These are phyloP conservation scores for Aspergillus texensis DNA, from an alignment of 2,329 filamentous ascomycete genomes.

Conservation along the genomic window DNA sequence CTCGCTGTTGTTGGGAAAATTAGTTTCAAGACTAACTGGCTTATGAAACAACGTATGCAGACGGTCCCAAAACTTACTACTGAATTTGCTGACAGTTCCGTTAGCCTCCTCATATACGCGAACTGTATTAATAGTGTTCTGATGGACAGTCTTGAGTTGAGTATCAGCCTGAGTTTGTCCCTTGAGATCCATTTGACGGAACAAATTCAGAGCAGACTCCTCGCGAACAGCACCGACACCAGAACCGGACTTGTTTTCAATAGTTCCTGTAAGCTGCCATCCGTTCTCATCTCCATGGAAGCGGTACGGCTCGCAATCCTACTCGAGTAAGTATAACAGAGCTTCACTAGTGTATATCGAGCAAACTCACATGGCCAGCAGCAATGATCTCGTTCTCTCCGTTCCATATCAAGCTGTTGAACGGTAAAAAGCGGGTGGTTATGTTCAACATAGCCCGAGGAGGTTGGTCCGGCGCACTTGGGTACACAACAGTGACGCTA, in stretches of 20 bases:
- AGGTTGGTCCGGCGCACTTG: slow-evolving; percentile 84
- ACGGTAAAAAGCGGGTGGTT: slow-evolving; percentile 85
- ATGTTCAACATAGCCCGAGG: slow-evolving; percentile 89
- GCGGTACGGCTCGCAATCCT: slow-evolving; percentile 82
- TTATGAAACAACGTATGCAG: not conserved
- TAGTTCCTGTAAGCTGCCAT: slow-evolving; percentile 80
- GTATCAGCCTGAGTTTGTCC: slow-evolving; percentile 91
- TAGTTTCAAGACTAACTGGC: not conserved
- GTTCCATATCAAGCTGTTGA: slow-evolving; percentile 91
- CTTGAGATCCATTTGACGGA: slow-evolving; percentile 97
- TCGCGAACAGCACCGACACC: slow-evolving; percentile 67
- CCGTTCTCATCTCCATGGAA: slow-evolving; percentile 77
- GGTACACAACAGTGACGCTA: slow-evolving; percentile 95
- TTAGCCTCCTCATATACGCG: slow-evolving; percentile 71
- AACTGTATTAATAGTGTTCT: slow-evolving; percentile 91
- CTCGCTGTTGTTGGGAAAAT: slow-evolving; percentile 62
- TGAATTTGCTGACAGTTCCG: slow-evolving; percentile 74
- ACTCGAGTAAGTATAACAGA: slow-evolving; percentile 2
- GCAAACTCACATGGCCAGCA: slow-evolving; percentile 72
- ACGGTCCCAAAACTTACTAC: slow-evolving; percentile 63
- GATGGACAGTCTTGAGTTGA: slow-evolving; percentile 90
- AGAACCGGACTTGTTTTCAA: slow-evolving; percentile 72
- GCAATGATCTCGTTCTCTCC: slow-evolving; percentile 91
- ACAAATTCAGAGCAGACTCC: slow-evolving; percentile 96
- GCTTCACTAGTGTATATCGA: not conserved